Evolutionary conservation across 805 yeast species (phyloP), one percentile per base, ranked within the genome.

Genomic region (Metschnikowia rubicola): DNA sequence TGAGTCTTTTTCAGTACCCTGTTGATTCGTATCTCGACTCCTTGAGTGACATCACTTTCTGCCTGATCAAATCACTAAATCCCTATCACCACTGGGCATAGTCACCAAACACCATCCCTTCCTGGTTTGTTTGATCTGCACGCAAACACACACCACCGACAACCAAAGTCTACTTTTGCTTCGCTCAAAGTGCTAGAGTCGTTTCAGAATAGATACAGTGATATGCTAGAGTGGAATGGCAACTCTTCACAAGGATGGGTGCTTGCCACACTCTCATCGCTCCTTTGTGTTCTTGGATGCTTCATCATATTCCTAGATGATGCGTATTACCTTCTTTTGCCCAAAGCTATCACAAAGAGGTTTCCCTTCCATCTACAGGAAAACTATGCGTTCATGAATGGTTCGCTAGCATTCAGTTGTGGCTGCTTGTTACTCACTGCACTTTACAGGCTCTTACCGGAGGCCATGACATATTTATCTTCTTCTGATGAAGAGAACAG

Each of bases 341-440:
- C 84, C 30, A 77, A 71, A 6, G 57, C 52, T 43, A 52, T 69
- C 45, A 76, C 78, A 2, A 53, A 50, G 8, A 58, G 55, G 37
- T 66, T 68, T 52, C 75, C 76, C 1, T 83, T 86, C 61, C 67
- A 75, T 34, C 73, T 86, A 37, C 74, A 77, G 44, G 76, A 78
- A 46, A 83, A 85, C 60, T 79, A 84, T 33, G 64, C 68, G 11
- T 83, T 91, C 60, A 74, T 92, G 51, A 82, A 87, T 35, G 82
- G 82, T 31, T 85, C 96, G 2, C 74, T 92, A 29, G 79, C 94
- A 0, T 66, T 91, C 41, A 82, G 91, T 53, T 74, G 92, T 0
- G 98, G 99, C 0, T 88, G 96, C 26, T 74, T 92, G 63, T 48
- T 84, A 2, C 80, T 90, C 58, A 89, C 97, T 0, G 79, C 96